Percentiles rank a stretch among this genome's conserved stretches.
Conservation (phyloP, 257 asterid species). For the Gentiana dahurica region DNA sequence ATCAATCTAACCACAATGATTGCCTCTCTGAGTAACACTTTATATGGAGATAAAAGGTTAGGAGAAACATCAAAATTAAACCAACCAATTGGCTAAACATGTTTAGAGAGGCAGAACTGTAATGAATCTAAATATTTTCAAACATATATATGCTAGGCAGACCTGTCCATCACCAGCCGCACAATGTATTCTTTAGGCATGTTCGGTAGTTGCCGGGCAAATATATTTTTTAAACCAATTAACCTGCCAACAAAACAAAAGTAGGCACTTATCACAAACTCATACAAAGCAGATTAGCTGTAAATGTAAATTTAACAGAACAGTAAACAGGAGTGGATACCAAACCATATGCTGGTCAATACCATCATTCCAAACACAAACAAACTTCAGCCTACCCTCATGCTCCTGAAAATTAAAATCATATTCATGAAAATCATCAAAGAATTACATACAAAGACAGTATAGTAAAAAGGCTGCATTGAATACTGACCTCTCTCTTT, state of each 20-base stretch:
- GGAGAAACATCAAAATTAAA: not conserved
- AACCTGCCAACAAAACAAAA: conserved; percentile 42
- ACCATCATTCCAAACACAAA: conserved; percentile 83
- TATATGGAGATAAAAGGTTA: not conserved
- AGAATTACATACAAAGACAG: not conserved
- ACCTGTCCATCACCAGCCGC: conserved; percentile 99
- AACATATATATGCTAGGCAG: conserved; percentile 2
- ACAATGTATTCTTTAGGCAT: conserved; percentile 99
- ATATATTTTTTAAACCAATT: conserved; percentile 91
- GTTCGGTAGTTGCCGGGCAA: conserved; percentile 92
- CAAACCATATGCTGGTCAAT: conserved; percentile 86
- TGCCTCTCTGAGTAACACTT: not conserved
- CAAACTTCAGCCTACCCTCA: conserved; percentile 76
- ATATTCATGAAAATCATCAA: not conserved
- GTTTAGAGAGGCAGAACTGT: not conserved
- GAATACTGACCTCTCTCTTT: conserved; percentile 70
- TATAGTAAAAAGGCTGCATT: not conserved
- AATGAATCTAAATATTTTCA: not conserved
- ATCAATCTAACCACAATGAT: not conserved
- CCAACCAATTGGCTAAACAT: not conserved
- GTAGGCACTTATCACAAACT: too few species aligned
- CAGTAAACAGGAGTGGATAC: conserved; percentile 36
- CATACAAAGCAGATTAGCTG: not conserved
- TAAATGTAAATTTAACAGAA: conserved; percentile 4
- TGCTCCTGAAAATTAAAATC: conserved; percentile 62